Base-by-base conservation (phyloP, 2,329 filamentous ascomycete genomes). In the Fusarium armeniacum region DNA sequence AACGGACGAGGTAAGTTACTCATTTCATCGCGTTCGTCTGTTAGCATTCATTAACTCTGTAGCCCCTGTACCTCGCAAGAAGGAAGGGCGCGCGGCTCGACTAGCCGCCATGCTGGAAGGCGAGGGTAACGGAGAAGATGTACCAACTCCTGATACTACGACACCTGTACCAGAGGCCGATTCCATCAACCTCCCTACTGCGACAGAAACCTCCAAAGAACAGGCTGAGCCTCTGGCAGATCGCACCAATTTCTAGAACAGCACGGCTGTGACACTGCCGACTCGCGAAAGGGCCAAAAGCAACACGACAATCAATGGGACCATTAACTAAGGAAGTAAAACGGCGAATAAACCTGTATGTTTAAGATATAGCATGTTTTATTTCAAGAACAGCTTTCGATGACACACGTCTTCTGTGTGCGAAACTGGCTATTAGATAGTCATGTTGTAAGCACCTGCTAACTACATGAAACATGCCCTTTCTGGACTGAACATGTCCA, bases 1-100 rank as follows among this genome's bases (percentile, higher is more conserved):
- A 99, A 99, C 80, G 93, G 93, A 69, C 92, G 96, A 85, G 93
- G 92, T 93, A 82, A 74, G 83, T 76, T 11, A 41, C 16, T 12
- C 4, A 18, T 2, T 44, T n/a, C 16, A 20, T 9, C 5, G 8
- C 1, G 15, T 8, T 5, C 6, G 2, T 3, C 18, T 35, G 18
- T 10, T 16, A 22, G 12, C 35, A 24, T 13, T 15, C 36, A 22
- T 60, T 70, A 43, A 75, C 47, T 41, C 73, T 54, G 5, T 38
- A 84, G 84, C 84, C 15, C 85, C 85, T 7, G 81, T 86, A 15
- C 85, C 85, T 32, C 81, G 85, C 45, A 86, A 86, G 77, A 86
- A 86, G 71, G 85, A 86, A 77, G 85, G 85, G 35, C 82, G 85
- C 10, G 85, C 85, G n/a, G 84, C 85, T 40, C 82, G 85, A 18